A percentile compares a stretch with the other conserved stretches of the same genome.
These are phyloP conservation scores for Fusarium incarnatum DNA, from an alignment of 2,329 filamentous ascomycete species.

Conservation along the genomic window DNA sequence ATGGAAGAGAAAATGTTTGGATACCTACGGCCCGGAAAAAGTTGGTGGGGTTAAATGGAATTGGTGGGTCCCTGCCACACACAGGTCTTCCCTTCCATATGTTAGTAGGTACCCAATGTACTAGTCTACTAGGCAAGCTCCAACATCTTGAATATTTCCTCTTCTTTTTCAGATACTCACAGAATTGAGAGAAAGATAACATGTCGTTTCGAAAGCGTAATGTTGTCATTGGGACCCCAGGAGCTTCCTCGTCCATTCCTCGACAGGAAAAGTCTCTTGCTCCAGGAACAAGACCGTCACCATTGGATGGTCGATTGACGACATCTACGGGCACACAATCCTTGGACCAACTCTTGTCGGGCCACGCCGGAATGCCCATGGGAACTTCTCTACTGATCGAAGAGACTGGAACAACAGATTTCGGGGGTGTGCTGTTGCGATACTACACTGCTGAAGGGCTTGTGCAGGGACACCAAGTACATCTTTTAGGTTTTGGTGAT, in stretches of 20 bases:
- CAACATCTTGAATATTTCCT: neutral
- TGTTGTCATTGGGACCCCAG: conserved; percentile 59
- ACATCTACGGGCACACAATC: conserved; percentile 93
- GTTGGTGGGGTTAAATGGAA: conserved; percentile 35
- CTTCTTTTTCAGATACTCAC: neutral
- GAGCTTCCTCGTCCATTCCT: conserved; percentile 30
- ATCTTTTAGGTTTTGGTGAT: conserved; percentile 83
- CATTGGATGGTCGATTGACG: conserved; percentile 85
- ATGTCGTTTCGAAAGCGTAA: conserved; percentile 72
- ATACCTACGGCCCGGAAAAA: conserved; percentile 33
- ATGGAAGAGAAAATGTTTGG: conserved; percentile 42
- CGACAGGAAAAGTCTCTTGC: conserved; percentile 54
- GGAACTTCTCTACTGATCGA: conserved; percentile 85
- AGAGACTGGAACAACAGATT: conserved; percentile 94
- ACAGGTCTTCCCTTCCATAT: neutral
- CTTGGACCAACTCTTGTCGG: conserved; percentile 85
- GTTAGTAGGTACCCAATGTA: neutral
- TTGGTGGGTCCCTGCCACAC: conserved; percentile 25
- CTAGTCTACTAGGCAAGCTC: neutral
- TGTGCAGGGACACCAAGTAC: conserved; percentile 88
- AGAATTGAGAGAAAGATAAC: neutral
- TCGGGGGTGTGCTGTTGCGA: conserved; percentile 82
- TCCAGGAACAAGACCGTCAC: conserved; percentile 79
- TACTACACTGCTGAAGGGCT: conserved; percentile 96
- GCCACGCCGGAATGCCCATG: conserved; percentile 85